Evolutionary conservation across 495 filamentous ascomycete genomes (phyloP).

Genomic region (Neurospora discreta): DNA sequence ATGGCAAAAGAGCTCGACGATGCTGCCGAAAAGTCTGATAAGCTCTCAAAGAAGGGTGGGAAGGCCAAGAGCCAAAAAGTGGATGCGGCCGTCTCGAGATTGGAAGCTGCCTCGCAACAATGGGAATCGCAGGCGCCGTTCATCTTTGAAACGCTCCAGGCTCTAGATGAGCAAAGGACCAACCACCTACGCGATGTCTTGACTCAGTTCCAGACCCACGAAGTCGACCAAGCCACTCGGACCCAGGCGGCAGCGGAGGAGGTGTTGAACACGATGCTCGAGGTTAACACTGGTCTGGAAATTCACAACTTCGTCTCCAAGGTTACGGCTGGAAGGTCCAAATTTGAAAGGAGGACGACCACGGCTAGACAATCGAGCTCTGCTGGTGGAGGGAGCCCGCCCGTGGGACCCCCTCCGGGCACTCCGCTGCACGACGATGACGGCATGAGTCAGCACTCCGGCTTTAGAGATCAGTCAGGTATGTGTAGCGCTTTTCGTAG

Average conservation of each 20-base stretch:
- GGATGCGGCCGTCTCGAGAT: constrained; percentile 58
- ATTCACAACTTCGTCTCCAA: constrained; percentile 70
- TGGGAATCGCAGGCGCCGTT: constrained; percentile 96
- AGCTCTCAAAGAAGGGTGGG: constrained; percentile 66
- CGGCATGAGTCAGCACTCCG: constrained; percentile 52
- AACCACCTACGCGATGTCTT: constrained; percentile 89
- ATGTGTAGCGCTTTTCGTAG: constrained; percentile 4
- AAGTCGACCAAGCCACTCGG: constrained; percentile 76
- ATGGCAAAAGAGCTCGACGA: constrained; percentile 78
- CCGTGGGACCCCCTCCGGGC: constrained; percentile 17
- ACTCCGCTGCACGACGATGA: constrained; percentile 37
- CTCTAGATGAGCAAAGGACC: constrained; percentile 76
- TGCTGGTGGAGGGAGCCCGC: constrained; percentile 19
- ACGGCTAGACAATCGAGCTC: constrained; percentile 29
- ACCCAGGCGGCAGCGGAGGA: constrained; percentile 66
- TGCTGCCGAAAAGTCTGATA: constrained; percentile 80
- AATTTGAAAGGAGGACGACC: constrained; percentile 31
- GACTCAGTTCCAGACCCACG: constrained; percentile 87
- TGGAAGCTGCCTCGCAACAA: constrained; percentile 67
- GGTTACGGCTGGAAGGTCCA: constrained; percentile 38
- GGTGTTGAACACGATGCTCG: constrained; percentile 74
- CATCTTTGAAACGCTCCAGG: constrained; percentile 89
- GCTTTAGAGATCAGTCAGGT: constrained; percentile 39
- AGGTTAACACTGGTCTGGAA: constrained; percentile 78
- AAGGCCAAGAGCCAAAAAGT: constrained; percentile 74